These are phyloP conservation scores for Saprolegnia parasitica DNA, from an alignment of 352 stramenopile species.

Conservation along the genomic window DNA sequence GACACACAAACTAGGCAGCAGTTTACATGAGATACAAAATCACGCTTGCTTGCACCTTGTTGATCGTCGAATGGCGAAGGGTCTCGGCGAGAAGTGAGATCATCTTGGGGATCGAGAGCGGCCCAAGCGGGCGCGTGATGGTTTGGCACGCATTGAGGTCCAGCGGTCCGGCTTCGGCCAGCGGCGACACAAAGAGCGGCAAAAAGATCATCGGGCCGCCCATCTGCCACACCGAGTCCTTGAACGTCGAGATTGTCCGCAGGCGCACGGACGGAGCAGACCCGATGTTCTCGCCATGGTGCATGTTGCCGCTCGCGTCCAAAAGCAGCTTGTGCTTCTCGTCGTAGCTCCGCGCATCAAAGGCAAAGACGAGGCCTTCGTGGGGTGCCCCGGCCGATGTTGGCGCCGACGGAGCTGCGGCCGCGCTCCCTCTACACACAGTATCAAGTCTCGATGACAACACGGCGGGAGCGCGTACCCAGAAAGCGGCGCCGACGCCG, in stretches of 20 bases:
- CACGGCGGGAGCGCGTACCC: slow-evolving; percentile 29
- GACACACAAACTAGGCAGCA: slow-evolving; percentile 35
- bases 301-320: slow-evolving; percentile 64
- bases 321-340: slow-evolving; percentile 38
- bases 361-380: slow-evolving; percentile 57
- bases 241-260: slow-evolving; percentile 61
- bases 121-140: slow-evolving; percentile 63
- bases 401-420: neutral
- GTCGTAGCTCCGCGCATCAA: slow-evolving; percentile 62
- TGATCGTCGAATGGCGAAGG: slow-evolving; percentile 80
- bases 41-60: slow-evolving; percentile 59
- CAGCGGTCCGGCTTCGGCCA: neutral
- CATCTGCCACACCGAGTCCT: slow-evolving; percentile 61
- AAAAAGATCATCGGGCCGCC: slow-evolving; percentile 58
- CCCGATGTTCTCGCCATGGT: slow-evolving; percentile 44
- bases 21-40: neutral
- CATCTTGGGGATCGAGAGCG: slow-evolving; percentile 65
- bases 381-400: slow-evolving; percentile 31
- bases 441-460: neutral
- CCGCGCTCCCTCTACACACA: neutral
- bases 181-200: slow-evolving; percentile 49
- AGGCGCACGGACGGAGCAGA: slow-evolving; percentile 43
- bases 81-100: slow-evolving; percentile 76
- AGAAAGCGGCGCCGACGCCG: slow-evolving; percentile 32
- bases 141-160: slow-evolving; percentile 31